phyloP scores from a whole-genome alignment of 164 flowering plant species.

The Cinnamomum micranthum region DNA sequence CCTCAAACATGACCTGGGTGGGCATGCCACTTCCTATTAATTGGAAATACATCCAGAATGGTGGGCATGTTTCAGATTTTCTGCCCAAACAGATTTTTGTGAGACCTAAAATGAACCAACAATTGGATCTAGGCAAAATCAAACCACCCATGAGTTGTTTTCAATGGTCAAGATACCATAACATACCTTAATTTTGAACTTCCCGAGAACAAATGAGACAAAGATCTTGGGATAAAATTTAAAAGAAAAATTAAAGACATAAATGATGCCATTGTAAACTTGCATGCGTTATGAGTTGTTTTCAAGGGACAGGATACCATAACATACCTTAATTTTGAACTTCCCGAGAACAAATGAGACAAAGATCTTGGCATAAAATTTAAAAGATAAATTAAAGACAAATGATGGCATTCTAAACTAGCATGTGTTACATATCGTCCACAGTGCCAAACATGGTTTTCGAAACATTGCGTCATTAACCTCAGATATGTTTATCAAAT shows the following conservation, averaged over 20 bases:
- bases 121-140: background rate
- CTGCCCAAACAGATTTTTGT: background rate
- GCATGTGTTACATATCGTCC: background rate
- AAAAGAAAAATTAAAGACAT: too few species aligned
- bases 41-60: background rate
- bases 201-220: background rate
- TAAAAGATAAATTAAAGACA: too few species aligned
- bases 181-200: background rate
- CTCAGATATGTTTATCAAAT: background rate
- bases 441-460: background rate
- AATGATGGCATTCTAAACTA: too few species aligned
- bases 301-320: background rate
- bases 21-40: background rate
- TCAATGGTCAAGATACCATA: background rate
- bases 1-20: too few species aligned
- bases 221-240: background rate
- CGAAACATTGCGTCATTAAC: background rate
- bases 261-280: background rate
- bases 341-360: background rate
- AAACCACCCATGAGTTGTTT: background rate
- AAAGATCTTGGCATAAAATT: too few species aligned
- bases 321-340: background rate
- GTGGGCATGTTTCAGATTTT: background rate
- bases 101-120: background rate
- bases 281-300: too few species aligned